These are phyloP conservation scores for Rhizophora mangle DNA, from an alignment of 345 rosid genomes.

Conservation along the genomic window DNA sequence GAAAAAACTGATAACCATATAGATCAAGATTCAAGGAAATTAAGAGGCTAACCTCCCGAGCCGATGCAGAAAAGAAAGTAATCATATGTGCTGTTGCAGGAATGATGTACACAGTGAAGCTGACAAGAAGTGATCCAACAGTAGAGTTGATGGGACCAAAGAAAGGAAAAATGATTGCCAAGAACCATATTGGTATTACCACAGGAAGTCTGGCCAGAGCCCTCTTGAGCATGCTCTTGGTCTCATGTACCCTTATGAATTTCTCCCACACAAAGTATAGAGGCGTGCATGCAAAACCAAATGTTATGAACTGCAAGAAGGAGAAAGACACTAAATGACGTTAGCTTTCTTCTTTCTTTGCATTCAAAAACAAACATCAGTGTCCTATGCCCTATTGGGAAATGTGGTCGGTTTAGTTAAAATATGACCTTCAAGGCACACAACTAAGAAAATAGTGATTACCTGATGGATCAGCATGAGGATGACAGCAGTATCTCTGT, in stretches of 20 bases:
- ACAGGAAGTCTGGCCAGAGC: slow-evolving; percentile 91
- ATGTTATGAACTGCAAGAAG: slow-evolving; percentile 73
- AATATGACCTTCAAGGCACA: not conserved
- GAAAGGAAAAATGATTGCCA: slow-evolving; percentile 89
- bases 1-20: not conserved
- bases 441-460: not conserved
- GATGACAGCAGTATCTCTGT: slow-evolving; percentile 73
- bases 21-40: not conserved
- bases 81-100: slow-evolving; percentile 92
- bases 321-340: not conserved
- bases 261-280: slow-evolving; percentile 98
- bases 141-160: slow-evolving; percentile 97
- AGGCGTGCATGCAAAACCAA: slow-evolving; percentile 97
- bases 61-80: slow-evolving; percentile 73
- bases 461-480: slow-evolving; percentile 97
- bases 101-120: slow-evolving; percentile 92
- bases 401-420: not conserved
- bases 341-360: not conserved
- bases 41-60: slow-evolving; percentile 62
- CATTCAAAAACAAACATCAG: not conserved
- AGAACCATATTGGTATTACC: slow-evolving; percentile 96
- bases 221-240: slow-evolving; percentile 71
- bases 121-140: slow-evolving; percentile 92
- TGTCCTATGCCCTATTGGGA: not conserved
- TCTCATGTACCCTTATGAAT: slow-evolving; percentile 67